These are phyloP conservation scores for Exidia glandulosa DNA, from an alignment of 768 basidiomycete species.

Conservation along the genomic window DNA sequence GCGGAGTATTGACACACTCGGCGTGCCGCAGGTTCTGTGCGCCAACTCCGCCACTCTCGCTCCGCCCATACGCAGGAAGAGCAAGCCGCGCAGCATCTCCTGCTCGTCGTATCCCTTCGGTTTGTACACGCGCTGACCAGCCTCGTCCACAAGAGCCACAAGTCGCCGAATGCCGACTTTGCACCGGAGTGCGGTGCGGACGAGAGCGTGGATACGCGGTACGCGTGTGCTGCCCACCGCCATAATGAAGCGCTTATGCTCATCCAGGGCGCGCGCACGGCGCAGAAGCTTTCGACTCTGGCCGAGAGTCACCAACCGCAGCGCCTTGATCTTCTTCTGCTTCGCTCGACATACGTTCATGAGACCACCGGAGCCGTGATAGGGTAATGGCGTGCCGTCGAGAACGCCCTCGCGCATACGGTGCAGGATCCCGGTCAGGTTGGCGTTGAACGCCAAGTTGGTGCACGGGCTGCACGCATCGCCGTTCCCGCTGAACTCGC, in stretches of 20 bases:
- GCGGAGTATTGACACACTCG: background rate
- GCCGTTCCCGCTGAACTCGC: background rate
- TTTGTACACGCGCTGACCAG: conserved; percentile 10
- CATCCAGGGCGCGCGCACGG: conserved; percentile 1
- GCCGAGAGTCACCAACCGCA: background rate
- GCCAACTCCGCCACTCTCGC: conserved; percentile 11
- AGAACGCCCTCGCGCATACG: conserved; percentile 11
- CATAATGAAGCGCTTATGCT: conserved; percentile 14
- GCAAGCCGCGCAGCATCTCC: conserved; percentile 9
- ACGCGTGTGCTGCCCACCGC: conserved; percentile 14
- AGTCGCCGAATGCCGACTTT: conserved; percentile 11
- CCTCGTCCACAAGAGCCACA: conserved; percentile 9
- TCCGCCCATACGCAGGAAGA: conserved; percentile 15
- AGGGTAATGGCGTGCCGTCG: conserved; percentile 7
- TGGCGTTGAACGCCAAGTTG: background rate
- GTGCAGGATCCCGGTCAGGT: conserved; percentile 9
- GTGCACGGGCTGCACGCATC: background rate
- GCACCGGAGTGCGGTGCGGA: conserved; percentile 7
- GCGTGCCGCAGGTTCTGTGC: conserved; percentile 5
- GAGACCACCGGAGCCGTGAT: conserved; percentile 9
- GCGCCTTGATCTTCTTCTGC: background rate
- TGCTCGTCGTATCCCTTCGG: conserved; percentile 12
- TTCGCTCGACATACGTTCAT: conserved; percentile 5
- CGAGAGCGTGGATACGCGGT: conserved; percentile 10
- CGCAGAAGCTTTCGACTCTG: background rate